Base-by-base conservation (phyloP, 345 rosid species). In the Populus alba region DNA sequence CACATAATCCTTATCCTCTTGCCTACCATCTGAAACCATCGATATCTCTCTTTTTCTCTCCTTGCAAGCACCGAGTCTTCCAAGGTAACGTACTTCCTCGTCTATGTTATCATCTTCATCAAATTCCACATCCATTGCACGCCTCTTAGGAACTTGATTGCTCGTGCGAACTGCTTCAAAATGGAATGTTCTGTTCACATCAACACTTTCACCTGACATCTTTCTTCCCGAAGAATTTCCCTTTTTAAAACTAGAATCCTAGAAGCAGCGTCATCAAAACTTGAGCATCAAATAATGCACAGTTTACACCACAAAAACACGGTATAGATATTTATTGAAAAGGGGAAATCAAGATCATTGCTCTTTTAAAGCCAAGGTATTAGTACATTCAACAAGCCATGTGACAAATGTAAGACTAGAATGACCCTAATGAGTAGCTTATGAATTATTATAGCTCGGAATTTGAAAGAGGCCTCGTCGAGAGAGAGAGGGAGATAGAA, bases 111-210 rank as follows among this genome's bases (percentile, higher is more conserved):
- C 73, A 27, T 78, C 79, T 39, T 74, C 85, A 70, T 68, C 33
- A 62, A 78, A 39, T 66, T 62, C 81, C 35, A 49, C 41, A 55
- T 82, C 85, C 23, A 82, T 75, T 71, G 65, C 59, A 57, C 81
- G 72, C 27, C 78, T 78, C 76, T 82, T 82, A 51, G 78, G 79
- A 69, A 82, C 39, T 11, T 76, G 61, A 59, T 78, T 78, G 37
- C 81, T 78, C 72, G 70, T 82, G 27, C 81, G 79, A 62, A 71
- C 75, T 53, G 85, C 31, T 39, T 82, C 85, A 53, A 41, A 33
- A 33, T 31, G 57, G 31, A 9, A 47, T 35, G 61, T 53, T 66
- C 68, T 74, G 11, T 73, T 57, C 27, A 12, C 77, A 22, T 17
- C 25, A 20, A 76, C 23, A 78, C 72, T 73, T 63, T 79, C 72